Percentiles rank a stretch among this genome's conserved stretches.
Conservation (phyloP, 2,329 filamentous ascomycete species). For the Dactylellina drechsleri region DNA sequence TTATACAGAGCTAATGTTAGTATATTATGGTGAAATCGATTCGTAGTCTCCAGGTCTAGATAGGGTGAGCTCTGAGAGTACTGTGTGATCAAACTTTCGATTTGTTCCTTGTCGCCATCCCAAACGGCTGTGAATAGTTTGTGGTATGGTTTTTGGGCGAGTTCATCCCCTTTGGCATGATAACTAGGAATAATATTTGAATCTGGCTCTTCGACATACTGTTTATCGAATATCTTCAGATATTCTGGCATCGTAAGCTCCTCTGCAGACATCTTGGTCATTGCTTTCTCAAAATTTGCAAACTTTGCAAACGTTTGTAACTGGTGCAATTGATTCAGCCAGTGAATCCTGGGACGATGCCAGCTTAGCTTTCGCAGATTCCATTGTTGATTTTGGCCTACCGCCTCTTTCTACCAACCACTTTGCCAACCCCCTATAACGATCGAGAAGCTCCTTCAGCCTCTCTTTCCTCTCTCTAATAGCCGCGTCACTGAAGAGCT, state of each 20-base stretch:
- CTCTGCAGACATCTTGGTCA: not conserved
- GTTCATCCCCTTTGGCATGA: conserved; percentile 28
- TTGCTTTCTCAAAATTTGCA: not conserved
- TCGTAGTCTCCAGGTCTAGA: conserved; percentile 69
- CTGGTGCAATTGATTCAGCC: not conserved
- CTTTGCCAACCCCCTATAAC: not conserved
- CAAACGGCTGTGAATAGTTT: conserved; percentile 75
- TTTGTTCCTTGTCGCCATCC: conserved; percentile 67
- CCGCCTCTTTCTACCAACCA: not conserved
- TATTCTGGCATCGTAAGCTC: conserved; percentile 47
- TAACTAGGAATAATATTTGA: not conserved
- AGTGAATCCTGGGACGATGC: not conserved
- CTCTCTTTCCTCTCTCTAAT: not conserved
- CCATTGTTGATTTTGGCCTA: too few relatives aligned
- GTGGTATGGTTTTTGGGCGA: not conserved
- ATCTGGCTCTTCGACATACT: conserved; percentile 55
- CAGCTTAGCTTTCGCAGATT: not conserved
- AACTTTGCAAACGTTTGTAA: too few relatives aligned
- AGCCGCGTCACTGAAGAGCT: not conserved
- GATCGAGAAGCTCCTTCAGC: not conserved
- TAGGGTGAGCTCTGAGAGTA: conserved; percentile 67
- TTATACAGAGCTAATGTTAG: conserved; percentile 58
- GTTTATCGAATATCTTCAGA: conserved; percentile 33
- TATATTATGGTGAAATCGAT: conserved; percentile 67
- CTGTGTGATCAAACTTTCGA: conserved; percentile 2